Base-by-base conservation (phyloP, 257 asterid species). In the Gentiana straminea region DNA sequence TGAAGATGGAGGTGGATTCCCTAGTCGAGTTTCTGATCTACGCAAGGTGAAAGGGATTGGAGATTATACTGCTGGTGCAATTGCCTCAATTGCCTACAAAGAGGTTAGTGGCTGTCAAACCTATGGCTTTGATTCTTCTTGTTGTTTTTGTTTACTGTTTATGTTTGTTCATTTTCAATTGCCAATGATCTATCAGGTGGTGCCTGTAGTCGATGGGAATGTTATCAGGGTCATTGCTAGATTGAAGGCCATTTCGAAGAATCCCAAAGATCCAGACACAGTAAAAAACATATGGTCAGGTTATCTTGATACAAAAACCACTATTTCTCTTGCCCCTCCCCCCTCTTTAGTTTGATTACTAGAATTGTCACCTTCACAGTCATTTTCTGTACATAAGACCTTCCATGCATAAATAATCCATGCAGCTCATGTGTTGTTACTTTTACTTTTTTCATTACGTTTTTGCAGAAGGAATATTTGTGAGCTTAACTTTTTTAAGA, bases 201-300 rank as follows among this genome's bases (percentile, higher is more conserved):
- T 85, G 66, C 97, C 98, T 13, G 94, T 87, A 57, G 98, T 91
- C 41, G 98, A 91, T 70, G 98, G 98, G 70, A 91, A 91, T 69
- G 98, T 91, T 15, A 68, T 85, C 68, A 77, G 98, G 73, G 98
- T 87, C 70, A 71, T 87, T 63, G 69, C 95, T 49, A 80, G 98
- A 73, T 76, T 87, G 62, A 85, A 82, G 78, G 82, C 98, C 60
- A 79, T 91, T 70, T 81, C 97, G 24, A 81, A 85, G 38, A 91
- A 84, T 75, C 98, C 98, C 13, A 91, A 91, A 73, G 79, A 69
- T 49, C 51, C 77, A 3, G 62, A 58, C 5, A 81, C 94, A 43
- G 73, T 91, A 71, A 83, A 87, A 81, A 69, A 73, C n/a, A 74
- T 85, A 50, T 91, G 98, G 98, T 85, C 75, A 77, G 79, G 32